A percentile compares a stretch with the other conserved stretches of the same genome.
Evolutionary conservation across 345 rosid genomes (phyloP).

Genomic region (Salix exigua): DNA sequence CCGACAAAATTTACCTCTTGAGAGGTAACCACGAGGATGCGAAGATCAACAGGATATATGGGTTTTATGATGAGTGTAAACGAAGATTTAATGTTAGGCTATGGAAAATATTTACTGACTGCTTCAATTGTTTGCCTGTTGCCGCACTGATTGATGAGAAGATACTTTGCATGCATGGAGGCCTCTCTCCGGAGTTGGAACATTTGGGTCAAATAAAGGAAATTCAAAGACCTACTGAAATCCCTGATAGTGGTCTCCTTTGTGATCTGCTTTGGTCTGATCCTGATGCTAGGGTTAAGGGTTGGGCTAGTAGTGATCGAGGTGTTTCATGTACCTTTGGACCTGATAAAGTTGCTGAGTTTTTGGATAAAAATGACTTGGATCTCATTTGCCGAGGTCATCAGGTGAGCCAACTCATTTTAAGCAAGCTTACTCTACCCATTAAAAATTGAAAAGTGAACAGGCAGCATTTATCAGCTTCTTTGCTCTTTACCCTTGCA

Average conservation of each 20-base stretch:
- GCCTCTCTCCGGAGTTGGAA: constrained; percentile 79
- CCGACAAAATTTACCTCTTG: constrained; percentile 62
- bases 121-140: constrained; percentile 90
- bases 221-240: constrained; percentile 78
- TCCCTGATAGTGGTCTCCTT: constrained; percentile 88
- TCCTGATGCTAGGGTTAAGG: constrained; percentile 64
- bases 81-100: constrained; percentile 90
- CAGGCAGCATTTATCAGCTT: background rate
- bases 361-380: constrained; percentile 84
- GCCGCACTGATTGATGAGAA: constrained; percentile 86
- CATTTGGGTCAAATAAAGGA: constrained; percentile 69
- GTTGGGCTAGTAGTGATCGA: constrained; percentile 87
- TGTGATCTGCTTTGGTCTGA: constrained; percentile 99
- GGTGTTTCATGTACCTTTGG: constrained; percentile 95
- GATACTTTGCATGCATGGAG: constrained; percentile 98
- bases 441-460: background rate
- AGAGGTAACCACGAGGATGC: constrained; percentile 99
- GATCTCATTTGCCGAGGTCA: constrained; percentile 98
- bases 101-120: constrained; percentile 91
- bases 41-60: constrained; percentile 89
- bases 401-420: constrained; percentile 54
- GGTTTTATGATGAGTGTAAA: constrained; percentile 98
- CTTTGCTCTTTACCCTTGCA: background rate
- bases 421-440: background rate
- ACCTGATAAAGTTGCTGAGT: constrained; percentile 71